These are phyloP conservation scores for Cercospora sp. DNA, from an alignment of 2,329 filamentous ascomycete genomes.

Conservation along the genomic window DNA sequence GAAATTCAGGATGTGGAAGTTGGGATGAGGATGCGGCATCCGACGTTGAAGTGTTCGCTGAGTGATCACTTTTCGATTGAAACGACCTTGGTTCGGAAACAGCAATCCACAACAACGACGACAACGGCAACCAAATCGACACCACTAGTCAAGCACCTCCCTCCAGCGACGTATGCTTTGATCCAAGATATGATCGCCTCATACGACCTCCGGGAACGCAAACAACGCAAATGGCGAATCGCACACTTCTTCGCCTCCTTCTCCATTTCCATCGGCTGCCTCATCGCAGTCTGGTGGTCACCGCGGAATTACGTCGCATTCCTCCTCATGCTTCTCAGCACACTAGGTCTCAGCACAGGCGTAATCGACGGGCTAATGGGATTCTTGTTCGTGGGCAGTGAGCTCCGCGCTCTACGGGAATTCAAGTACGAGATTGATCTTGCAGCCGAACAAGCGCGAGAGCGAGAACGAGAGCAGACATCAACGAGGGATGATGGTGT, in stretches of 20 bases:
- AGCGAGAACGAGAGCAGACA: background rate
- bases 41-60: slow-evolving; percentile 76
- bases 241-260: slow-evolving; percentile 71
- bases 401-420: slow-evolving; percentile 79
- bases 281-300: slow-evolving; percentile 83
- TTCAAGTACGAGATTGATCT: slow-evolving; percentile 91
- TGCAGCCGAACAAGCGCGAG: slow-evolving; percentile 49
- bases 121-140: background rate
- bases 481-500: background rate
- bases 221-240: slow-evolving; percentile 70
- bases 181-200: slow-evolving; percentile 69
- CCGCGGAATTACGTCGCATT: slow-evolving; percentile 76
- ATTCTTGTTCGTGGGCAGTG: slow-evolving; percentile 79
- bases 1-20: slow-evolving; percentile 69
- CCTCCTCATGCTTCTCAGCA: slow-evolving; percentile 74
- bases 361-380: slow-evolving; percentile 83
- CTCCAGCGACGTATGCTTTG: slow-evolving; percentile 58
- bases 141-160: slow-evolving; percentile 13
- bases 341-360: slow-evolving; percentile 72
- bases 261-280: slow-evolving; percentile 68
- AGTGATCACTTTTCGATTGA: slow-evolving; percentile 95
- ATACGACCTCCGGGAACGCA: slow-evolving; percentile 70
- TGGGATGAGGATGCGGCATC: slow-evolving; percentile 78
- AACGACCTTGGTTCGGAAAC: slow-evolving; percentile 63
- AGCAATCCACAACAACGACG: background rate